Conservation (phyloP, 495 filamentous ascomycete species). For the Glonium stellatum region DNA sequence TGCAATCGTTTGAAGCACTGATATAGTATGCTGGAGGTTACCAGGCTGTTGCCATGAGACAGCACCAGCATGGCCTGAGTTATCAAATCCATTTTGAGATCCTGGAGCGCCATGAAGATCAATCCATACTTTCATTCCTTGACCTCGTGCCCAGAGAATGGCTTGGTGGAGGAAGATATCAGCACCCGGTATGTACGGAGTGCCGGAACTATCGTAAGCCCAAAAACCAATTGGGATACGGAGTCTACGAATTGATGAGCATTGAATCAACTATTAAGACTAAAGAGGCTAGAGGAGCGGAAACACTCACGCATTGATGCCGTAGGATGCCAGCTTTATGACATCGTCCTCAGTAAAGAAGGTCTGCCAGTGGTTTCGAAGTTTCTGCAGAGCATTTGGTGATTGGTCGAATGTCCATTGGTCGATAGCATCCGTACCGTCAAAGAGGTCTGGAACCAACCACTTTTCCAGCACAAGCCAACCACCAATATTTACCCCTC, state of each 20-base stretch:
- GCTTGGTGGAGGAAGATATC: constrained; percentile 39
- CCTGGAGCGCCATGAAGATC: constrained; percentile 40
- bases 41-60: constrained; percentile 36
- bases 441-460: constrained; percentile 35
- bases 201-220: constrained; percentile 37
- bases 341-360: constrained; percentile 39
- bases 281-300: neutral
- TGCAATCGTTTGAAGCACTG: constrained; percentile 37
- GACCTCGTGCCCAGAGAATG: constrained; percentile 37
- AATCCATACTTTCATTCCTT: constrained; percentile 38
- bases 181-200: constrained; percentile 35
- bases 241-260: constrained; percentile 10
- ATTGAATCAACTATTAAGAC: neutral
- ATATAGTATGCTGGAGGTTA: constrained; percentile 35
- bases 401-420: constrained; percentile 36
- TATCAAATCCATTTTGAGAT: constrained; percentile 41
- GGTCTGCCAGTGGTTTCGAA: constrained; percentile 35
- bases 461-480: constrained; percentile 41
- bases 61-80: constrained; percentile 36
- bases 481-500: constrained; percentile 31
- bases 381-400: constrained; percentile 16
- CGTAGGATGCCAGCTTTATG: constrained; percentile 31
- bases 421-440: constrained; percentile 27
- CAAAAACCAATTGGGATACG: constrained; percentile 43
- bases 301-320: constrained; percentile 35